phyloP scores from a whole-genome alignment of 345 rosid species.

The Populus alba region DNA sequence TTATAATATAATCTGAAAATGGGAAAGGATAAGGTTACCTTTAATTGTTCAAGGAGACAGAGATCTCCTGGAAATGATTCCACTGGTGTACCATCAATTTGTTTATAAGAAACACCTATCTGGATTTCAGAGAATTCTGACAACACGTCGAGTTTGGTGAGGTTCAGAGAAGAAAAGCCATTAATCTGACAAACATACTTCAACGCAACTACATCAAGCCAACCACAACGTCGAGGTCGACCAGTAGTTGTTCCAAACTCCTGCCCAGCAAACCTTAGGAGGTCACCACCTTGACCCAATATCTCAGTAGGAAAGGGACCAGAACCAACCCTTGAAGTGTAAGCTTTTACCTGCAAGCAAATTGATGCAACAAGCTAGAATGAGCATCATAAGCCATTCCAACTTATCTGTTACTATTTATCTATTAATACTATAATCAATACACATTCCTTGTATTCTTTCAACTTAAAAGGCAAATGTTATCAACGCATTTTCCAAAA shows the following conservation, averaged over 20 bases:
- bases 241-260: constrained; percentile 98
- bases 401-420: too few relatives aligned
- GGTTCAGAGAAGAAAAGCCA: constrained; percentile 91
- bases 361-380: not conserved
- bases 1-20: not conserved
- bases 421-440: too few relatives aligned
- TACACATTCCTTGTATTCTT: too few relatives aligned
- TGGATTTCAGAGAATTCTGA: constrained; percentile 81
- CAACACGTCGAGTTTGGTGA: constrained; percentile 91
- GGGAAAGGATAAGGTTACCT: constrained; percentile 38
- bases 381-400: too few relatives aligned
- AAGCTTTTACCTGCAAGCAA: constrained; percentile 77
- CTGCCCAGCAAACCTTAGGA: constrained; percentile 82
- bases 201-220: constrained; percentile 96
- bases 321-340: constrained; percentile 97
- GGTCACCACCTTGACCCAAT: constrained; percentile 81
- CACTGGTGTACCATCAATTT: constrained; percentile 64
- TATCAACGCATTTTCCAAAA: too few relatives aligned
- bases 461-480: too few relatives aligned
- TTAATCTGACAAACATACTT: constrained; percentile 82
- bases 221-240: constrained; percentile 98
- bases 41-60: constrained; percentile 66
- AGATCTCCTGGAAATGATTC: constrained; percentile 89
- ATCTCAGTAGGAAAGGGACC: constrained; percentile 98
- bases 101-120: constrained; percentile 75